Evolutionary conservation across 208 protist genomes (phyloP), one percentile per base, ranked within the genome.

Genomic region (Kentomonas sorsogonicus): DNA sequence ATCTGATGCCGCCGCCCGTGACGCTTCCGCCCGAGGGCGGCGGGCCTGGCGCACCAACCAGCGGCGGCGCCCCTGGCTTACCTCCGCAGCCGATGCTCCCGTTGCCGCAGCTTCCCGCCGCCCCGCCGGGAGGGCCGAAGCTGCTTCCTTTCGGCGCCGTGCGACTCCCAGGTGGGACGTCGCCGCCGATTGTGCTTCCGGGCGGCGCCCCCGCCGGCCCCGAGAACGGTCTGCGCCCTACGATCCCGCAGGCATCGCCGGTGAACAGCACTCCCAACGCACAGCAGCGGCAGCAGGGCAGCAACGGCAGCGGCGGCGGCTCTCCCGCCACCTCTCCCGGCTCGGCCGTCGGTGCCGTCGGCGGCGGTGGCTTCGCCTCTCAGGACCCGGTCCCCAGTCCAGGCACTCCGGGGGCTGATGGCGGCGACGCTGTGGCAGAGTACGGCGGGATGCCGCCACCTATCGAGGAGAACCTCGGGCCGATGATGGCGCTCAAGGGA

Each of bases 111-210:
- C 4, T 33, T 33, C 51, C 44, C 1, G 34, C 1, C 7, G 33
- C 7, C 2, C 34, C 31, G 60, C 60, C 60, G 15, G 23, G 58
- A 10, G 44, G 52, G 4, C 27, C 60, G 25, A 51, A 66, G 44
- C n/a, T 66, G 52, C 2, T 60, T 66, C 27, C 45, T 66, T n/a
- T n/a, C n/a, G n/a, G n/a, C n/a, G n/a, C n/a, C n/a, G n/a, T n/a
- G n/a, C n/a, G n/a, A n/a, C n/a, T n/a, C n/a, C n/a, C n/a, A n/a
- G n/a, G n/a, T n/a, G n/a, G n/a, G n/a, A n/a, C n/a, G 38, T 9
- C 38, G 38, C 38, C 3, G 38, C 6, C 38, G 38, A n/a, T 9
- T 16, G 38, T 41, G 38, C 7, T 16, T 9, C 15, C 11, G 38
- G 38, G 15, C 7, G 38, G 20, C 38, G 1, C 20, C 7, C 15